These are phyloP conservation scores for Clitocybe nebularis DNA, from an alignment of 1,284 basidiomycete genomes.

Conservation along the genomic window DNA sequence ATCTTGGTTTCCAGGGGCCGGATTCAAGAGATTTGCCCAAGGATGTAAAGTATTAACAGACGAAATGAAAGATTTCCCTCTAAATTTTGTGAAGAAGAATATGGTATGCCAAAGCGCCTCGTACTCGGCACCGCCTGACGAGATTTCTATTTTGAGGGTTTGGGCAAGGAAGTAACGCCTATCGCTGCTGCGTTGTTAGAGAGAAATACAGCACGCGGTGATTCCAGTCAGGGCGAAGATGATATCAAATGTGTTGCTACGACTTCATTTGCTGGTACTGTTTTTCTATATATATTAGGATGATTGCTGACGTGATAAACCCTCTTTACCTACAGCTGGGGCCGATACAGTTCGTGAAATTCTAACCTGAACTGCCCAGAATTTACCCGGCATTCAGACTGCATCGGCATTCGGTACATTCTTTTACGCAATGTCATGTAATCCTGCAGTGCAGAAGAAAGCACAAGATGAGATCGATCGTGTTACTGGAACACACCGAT, in stretches of 20 bases:
- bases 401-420: constrained; percentile 16
- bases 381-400: constrained; percentile 6
- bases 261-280: constrained; percentile 14
- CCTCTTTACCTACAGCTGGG: constrained; percentile 6
- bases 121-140: neutral
- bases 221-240: constrained; percentile 3
- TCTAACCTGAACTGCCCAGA: neutral
- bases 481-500: constrained; percentile 15
- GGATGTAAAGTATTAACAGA: constrained; percentile 7
- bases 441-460: constrained; percentile 18
- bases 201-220: neutral
- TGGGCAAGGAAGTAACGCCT: constrained; percentile 9
- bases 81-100: constrained; percentile 12
- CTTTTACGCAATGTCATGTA: constrained; percentile 17
- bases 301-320: neutral
- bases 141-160: neutral
- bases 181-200: constrained; percentile 10
- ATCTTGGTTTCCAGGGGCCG: constrained; percentile 22
- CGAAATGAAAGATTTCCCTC: constrained; percentile 13
- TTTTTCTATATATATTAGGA: neutral
- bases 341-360: constrained; percentile 16
- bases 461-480: constrained; percentile 22
- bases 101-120: too few species aligned
- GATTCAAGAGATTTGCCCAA: constrained; percentile 32
- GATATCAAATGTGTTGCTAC: constrained; percentile 12